Percentiles rank a stretch among this genome's conserved stretches.
Conservation (phyloP, 306 rosid species). For the Echinosophora koreensis region DNA sequence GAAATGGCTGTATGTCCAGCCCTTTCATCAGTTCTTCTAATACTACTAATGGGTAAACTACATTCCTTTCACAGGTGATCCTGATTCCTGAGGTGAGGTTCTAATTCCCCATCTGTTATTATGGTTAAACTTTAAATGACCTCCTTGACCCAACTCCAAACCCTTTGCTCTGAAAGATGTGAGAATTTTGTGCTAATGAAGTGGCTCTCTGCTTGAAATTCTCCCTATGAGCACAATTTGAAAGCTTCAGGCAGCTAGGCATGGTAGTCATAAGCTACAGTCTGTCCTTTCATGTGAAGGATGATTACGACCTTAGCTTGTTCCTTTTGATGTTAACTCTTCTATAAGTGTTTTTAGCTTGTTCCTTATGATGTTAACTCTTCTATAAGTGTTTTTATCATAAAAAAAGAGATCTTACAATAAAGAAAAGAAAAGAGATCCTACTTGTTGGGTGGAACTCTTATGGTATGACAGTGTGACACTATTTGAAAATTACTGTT, state of each 20-base stretch:
- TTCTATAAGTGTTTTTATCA: neutral
- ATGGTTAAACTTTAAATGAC: slow-evolving; percentile 48
- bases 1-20: slow-evolving; percentile 50
- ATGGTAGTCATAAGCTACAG: slow-evolving; percentile 41
- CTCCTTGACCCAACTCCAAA: slow-evolving; percentile 47
- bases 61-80: slow-evolving; percentile 76
- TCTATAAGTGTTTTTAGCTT: slow-evolving; percentile 5
- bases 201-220: slow-evolving; percentile 43
- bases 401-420: too few relatives aligned
- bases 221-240: slow-evolving; percentile 43
- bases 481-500: neutral
- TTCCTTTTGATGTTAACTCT: slow-evolving; percentile 33
- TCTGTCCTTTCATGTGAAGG: slow-evolving; percentile 36
- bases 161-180: slow-evolving; percentile 41
- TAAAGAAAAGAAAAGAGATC: too few relatives aligned
- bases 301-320: slow-evolving; percentile 20
- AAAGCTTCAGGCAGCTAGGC: slow-evolving; percentile 51
- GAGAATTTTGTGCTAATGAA: slow-evolving; percentile 45
- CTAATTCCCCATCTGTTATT: slow-evolving; percentile 45
- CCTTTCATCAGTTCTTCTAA: slow-evolving; percentile 48
- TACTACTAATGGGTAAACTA: slow-evolving; percentile 55
- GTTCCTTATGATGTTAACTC: slow-evolving; percentile 22
- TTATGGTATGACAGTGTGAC: slow-evolving; percentile 1
- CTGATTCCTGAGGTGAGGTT: slow-evolving; percentile 70
- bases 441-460: slow-evolving; percentile 27